Percentiles rank a stretch among this genome's conserved stretches.
phyloP scores from a whole-genome alignment of 257 asterid genomes.

The Cruciata laevipes region DNA sequence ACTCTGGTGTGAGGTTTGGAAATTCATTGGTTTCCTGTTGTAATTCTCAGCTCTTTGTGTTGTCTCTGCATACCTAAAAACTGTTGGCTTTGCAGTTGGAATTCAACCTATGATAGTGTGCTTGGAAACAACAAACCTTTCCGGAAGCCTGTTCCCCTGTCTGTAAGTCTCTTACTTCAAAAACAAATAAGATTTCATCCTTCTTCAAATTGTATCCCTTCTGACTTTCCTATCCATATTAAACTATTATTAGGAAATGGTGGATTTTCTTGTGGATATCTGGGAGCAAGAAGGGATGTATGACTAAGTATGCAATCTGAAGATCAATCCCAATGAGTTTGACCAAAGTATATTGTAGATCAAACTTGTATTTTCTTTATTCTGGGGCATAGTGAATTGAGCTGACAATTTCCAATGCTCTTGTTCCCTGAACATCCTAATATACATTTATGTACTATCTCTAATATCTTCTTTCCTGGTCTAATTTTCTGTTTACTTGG shows the following conservation, averaged over 20 bases:
- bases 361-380: not conserved
- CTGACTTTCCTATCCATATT: constrained; percentile 11
- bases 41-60: constrained; percentile 24
- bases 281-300: constrained; percentile 89
- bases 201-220: not conserved
- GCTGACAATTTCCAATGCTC: not conserved
- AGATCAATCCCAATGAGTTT: not conserved
- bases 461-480: not conserved
- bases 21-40: constrained; percentile 10
- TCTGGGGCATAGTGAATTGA: not conserved
- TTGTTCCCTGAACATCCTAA: not conserved
- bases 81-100: constrained; percentile 69
- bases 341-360: not conserved
- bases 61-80: constrained; percentile 25
- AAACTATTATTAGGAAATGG: constrained; percentile 66
- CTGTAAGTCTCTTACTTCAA: constrained; percentile 38
- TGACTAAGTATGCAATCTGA: constrained; percentile 27
- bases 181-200: not conserved
- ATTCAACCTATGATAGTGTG: constrained; percentile 73
- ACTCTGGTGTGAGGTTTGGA: constrained; percentile 4
- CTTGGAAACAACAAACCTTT: constrained; percentile 77
- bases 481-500: not conserved
- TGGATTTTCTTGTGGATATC: constrained; percentile 70
- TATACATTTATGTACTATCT: not conserved
- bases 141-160: constrained; percentile 63